Base-by-base conservation (phyloP, 345 rosid species). In the Passiflora organensis region DNA sequence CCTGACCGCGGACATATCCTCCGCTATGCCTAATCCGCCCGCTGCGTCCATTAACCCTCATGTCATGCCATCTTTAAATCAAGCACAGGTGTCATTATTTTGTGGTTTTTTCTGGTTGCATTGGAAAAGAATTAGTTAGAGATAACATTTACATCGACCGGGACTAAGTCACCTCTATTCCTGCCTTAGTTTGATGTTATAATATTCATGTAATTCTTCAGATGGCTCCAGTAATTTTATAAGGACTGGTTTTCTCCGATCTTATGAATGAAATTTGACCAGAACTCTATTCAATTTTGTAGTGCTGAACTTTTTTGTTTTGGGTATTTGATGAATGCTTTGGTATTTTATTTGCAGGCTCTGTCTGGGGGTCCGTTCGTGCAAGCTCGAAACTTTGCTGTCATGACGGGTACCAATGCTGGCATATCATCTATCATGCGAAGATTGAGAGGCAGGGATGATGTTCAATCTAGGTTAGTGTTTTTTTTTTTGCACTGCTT, bases 351-450 rank as follows among this genome's bases (percentile, higher is more conserved):
- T 9, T 43, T 15, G 47, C 82, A 91, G 97, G 95, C 91, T 50
- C 69, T 91, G 36, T 70, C 86, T 24, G 97, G 96, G 51, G 96
- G 97, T 25, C 97, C 96, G 1, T 75, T 83, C 72, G 67, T 80
- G 19, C 98, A 91, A 85, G 98, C 98, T 70, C 91, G 98, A 43
- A 91, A 91, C 58, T 87, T 91, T 55, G 98, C 98, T 8, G 86
- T 87, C 6, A 83, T 91, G 72, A 85, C 98, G 0, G 90, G 98
- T 66, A 93, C 84, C 17, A 91, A 87, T 80, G 89, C 98, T 2
- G 98, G 98, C 37, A 80, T 91, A 18, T 72, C 96, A 34, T 79
- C 81, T 53, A 74, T 87, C 15, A 82, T 91, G 96, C 87, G 74
- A 68, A 81, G 98, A 64, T 59, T 91, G 70, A 75, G 96, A 82